Conservation (phyloP, 208 protist species). For the Tritrichomonas foetus region DNA sequence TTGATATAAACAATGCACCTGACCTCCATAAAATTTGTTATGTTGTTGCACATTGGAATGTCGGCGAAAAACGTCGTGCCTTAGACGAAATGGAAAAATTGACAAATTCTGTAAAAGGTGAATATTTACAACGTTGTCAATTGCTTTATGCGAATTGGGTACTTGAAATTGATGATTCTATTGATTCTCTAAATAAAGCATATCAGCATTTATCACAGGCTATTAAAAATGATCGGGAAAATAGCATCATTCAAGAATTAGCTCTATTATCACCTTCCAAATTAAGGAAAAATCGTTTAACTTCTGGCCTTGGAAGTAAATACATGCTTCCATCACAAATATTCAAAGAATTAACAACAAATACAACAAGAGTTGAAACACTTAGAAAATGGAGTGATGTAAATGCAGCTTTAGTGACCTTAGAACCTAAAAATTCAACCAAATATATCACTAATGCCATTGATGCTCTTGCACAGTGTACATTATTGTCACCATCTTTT, state of each 20-base stretch:
- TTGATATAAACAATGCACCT: background rate
- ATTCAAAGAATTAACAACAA: background rate
- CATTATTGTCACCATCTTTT: background rate
- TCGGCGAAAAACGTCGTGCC: background rate
- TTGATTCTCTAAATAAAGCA: background rate
- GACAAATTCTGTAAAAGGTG: background rate
- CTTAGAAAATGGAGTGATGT: background rate
- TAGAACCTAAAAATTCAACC: background rate
- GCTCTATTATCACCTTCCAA: no score
- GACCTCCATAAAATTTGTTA: background rate
- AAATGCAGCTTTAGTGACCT: background rate
- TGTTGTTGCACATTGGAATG: background rate
- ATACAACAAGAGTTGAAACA: background rate
- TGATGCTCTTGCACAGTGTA: background rate
- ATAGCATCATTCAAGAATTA: no score
- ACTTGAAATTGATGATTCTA: background rate
- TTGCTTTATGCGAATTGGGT: background rate
- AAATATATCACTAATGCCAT: constrained; percentile 1
- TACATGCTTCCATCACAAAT: no score
- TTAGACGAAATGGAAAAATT: background rate
- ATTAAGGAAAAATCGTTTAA: no score
- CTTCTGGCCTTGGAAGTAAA: no score
- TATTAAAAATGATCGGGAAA: no score
- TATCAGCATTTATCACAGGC: background rate
- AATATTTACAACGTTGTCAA: background rate